Base-by-base conservation (phyloP, 768 basidiomycete genomes). In the Phylloporus sp. region DNA sequence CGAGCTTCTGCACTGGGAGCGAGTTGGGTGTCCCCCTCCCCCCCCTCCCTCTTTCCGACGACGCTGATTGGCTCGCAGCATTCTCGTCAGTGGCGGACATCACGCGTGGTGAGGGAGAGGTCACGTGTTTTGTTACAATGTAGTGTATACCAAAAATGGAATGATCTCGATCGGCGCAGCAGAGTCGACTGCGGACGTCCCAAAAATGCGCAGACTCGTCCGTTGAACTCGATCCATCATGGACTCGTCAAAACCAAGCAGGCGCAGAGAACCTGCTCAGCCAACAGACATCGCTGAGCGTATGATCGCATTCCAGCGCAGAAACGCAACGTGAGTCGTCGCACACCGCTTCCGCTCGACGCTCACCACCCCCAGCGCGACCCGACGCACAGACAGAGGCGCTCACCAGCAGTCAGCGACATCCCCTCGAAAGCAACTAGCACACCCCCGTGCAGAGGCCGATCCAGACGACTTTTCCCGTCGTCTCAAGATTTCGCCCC, bases 1-100 rank as follows among this genome's bases (percentile, higher is more conserved):
- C 84, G 5, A 85, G 79, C 27, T 90, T 84, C 64, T 88, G 85
- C 61, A 90, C 88, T 0, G 86, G 87, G 1, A 88, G 86, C 84
- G 87, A 89, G 86, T 89, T n/a, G 60, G 47, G 86, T 81, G 3
- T 9, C 1, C 2, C n/a, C n/a, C n/a, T n/a, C n/a, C n/a, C n/a
- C n/a, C n/a, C n/a, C n/a, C n/a, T n/a, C n/a, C n/a, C n/a, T n/a
- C n/a, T n/a, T 18, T 1, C 8, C 5, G 6, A 28, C 23, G 32
- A 32, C 11, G 42, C 43, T 46, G 36, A 32, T 28, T 39, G 22
- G 34, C 0, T 15, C 1, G 20, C 39, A 68, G 67, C 16, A 69
- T 69, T 43, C 18, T 69, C 22, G 67, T 69, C 46, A 67, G 61
- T 11, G 68, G 69, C 0, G 69, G 69, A 0, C 65, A 69, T 26